Evolutionary conservation across 2,329 filamentous ascomycete species (phyloP).

Genomic region (Alternaria arbusti): DNA sequence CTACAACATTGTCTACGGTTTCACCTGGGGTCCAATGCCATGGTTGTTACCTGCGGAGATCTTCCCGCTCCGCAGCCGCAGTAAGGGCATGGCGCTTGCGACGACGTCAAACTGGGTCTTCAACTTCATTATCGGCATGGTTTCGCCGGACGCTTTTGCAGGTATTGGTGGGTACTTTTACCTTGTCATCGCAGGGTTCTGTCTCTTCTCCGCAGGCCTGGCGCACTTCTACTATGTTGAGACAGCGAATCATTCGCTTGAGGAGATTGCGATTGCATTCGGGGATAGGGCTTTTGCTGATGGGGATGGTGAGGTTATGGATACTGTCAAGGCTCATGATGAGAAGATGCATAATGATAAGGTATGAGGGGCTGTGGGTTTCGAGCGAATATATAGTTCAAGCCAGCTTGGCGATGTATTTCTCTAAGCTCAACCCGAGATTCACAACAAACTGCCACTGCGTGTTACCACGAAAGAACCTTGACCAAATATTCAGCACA

Average conservation of each 20-base stretch:
- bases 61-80: slow-evolving; percentile 47
- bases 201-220: slow-evolving; percentile 25
- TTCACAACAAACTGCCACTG: slow-evolving; percentile 59
- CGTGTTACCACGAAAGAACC: slow-evolving; percentile 57
- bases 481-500: slow-evolving; percentile 55
- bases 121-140: slow-evolving; percentile 52
- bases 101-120: slow-evolving; percentile 50
- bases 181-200: slow-evolving; percentile 47
- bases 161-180: slow-evolving; percentile 54
- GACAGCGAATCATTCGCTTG: slow-evolving; percentile 47
- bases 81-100: slow-evolving; percentile 51
- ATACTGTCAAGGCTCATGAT: slow-evolving; percentile 10
- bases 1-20: slow-evolving; percentile 49
- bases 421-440: slow-evolving; percentile 51
- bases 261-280: slow-evolving; percentile 52
- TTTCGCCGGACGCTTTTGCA: slow-evolving; percentile 51
- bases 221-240: slow-evolving; percentile 53
- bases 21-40: slow-evolving; percentile 51
- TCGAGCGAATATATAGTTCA: neutral
- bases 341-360: slow-evolving; percentile 14
- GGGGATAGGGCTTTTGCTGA: slow-evolving; percentile 51
- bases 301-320: slow-evolving; percentile 24
- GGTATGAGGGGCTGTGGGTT: neutral
- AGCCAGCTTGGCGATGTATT: slow-evolving; percentile 12
- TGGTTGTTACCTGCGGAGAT: slow-evolving; percentile 49